Evolutionary conservation across 139 green algal species (phyloP).

Genomic region (Volvox reticuliferus): DNA sequence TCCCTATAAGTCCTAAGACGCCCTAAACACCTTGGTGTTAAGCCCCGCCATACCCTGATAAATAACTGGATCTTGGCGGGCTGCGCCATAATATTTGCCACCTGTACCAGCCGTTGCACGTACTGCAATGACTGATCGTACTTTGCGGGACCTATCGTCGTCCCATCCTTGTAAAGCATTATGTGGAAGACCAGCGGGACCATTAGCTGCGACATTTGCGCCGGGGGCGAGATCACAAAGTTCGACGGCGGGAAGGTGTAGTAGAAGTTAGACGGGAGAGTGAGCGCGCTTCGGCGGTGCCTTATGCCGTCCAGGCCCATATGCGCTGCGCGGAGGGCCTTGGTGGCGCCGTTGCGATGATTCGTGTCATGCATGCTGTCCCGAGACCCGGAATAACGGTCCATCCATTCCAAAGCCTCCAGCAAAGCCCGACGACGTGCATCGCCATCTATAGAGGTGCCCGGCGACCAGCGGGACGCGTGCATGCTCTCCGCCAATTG

Average conservation of each 20-base stretch:
- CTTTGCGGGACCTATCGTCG: not conserved
- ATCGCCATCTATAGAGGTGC: too few species aligned
- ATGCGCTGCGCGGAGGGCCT: too few species aligned
- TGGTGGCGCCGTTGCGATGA: too few species aligned
- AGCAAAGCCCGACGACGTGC: too few species aligned
- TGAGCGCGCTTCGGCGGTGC: too few species aligned
- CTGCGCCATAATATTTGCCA: constrained; percentile 15
- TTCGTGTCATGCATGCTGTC: too few species aligned
- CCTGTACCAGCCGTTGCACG: not conserved
- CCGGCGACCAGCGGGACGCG: not conserved
- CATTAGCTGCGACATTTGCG: not conserved
- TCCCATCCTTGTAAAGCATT: constrained; percentile 28
- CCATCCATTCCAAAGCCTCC: too few species aligned
- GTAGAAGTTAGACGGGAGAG: too few species aligned
- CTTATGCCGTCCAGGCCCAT: too few species aligned
- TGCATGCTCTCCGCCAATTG: not conserved
- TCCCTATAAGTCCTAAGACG: too few species aligned
- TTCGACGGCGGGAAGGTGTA: not conserved
- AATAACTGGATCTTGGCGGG: constrained; percentile 38
- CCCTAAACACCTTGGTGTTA: too few species aligned
- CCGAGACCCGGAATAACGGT: too few species aligned
- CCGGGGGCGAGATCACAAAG: not conserved
- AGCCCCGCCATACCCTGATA: not conserved
- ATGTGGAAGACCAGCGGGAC: constrained; percentile 30
- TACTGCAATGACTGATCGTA: not conserved